Evolutionary conservation across 176 grass and related monocot species (phyloP), one percentile per base, ranked within the genome.

Genomic region (Elymus sibiricus): DNA sequence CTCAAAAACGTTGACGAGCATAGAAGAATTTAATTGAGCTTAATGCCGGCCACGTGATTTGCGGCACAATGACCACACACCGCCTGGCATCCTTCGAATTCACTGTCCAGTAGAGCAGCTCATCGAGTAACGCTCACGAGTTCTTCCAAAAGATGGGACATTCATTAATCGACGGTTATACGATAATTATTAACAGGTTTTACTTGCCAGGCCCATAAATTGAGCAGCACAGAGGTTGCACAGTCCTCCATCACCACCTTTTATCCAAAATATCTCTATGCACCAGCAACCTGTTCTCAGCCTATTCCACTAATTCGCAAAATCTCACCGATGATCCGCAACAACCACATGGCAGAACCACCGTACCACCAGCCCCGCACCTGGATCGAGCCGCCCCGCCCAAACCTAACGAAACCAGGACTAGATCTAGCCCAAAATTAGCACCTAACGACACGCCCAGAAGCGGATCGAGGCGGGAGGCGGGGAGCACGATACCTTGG

Each of bases 401-500:
- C 84, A 24, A 82, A 89, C 80, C 69, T 84, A 87, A 16, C 51
- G 42, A 55, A 70, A 35, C 56, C 10, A 43, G 47, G 74, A 78
- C 34, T 38, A 64, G 65, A 74, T 86, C 70, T 84, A 81, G 61
- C 70, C 79, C 56, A 24, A 66, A 71, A 79, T 53, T 1, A 76
- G 1, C 19, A 65, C 29, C 7, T 26, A 81, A 62, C 16, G 22
- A 40, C 37, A 47, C 9, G 56, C 16, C 42, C 3, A 1, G 27
- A 24, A 51, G 64, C 88, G 60, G 71, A 88, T 84, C 78, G 37
- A 88, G 5, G 67, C 7, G 26, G 55, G 24, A 64, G 56, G 69
- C n/a, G 78, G 24, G 66, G n/a, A 44, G 79, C 11, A 42, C 21
- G 47, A 31, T 80, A 95, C 93, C 93, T 90, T 86, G 64, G 88